Evolutionary conservation across 805 yeast genomes (phyloP), one percentile per base, ranked within the genome.

Genomic region (Pichia gijzeniarum): DNA sequence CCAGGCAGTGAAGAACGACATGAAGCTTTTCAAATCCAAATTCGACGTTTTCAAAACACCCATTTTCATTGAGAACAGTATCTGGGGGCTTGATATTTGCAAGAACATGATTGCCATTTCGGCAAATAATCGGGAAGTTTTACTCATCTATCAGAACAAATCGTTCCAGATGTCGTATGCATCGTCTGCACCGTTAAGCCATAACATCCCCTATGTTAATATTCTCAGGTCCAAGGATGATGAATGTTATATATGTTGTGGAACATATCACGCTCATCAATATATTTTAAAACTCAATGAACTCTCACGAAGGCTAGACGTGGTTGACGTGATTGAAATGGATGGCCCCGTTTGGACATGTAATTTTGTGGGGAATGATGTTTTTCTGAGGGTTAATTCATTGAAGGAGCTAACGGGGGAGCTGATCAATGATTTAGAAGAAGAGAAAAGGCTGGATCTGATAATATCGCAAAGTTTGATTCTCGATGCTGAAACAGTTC

Each of bases 21-120:
- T 28, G 2, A n/a, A 19, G 10, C 31, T 39, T 16, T 41, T 35
- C 22, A 10, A 35, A 35, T 34, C 20, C 22, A 41, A 13, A n/a
- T n/a, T 17, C 10, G 12, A 18, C 10, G 8, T 1, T 22, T 27
- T 27, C 10, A 16, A 12, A 13, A 35, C 5, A 13, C 39, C 33
- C 10, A 13, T 41, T 17, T 19, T 14, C 30, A n/a, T 43, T 4
- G 25, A 27, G 13, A 27, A 44, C 13, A 45, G 49, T 1, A 77
- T 73, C 2, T 82, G 89, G 89, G 85, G 86, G 0, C 53, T 78
- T 17, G 85, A 79, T 53, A 60, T 73, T 33, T 51, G 60, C n/a
- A 55, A 52, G 3, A 49, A 38, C 65, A 59, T 74, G 35, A 49
- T 81, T 13, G 75, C 65, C 0, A 69, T 72, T 0, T 73, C 84